Evolutionary conservation across 495 filamentous ascomycete species (phyloP).

Genomic region (Zalerion maritima): DNA sequence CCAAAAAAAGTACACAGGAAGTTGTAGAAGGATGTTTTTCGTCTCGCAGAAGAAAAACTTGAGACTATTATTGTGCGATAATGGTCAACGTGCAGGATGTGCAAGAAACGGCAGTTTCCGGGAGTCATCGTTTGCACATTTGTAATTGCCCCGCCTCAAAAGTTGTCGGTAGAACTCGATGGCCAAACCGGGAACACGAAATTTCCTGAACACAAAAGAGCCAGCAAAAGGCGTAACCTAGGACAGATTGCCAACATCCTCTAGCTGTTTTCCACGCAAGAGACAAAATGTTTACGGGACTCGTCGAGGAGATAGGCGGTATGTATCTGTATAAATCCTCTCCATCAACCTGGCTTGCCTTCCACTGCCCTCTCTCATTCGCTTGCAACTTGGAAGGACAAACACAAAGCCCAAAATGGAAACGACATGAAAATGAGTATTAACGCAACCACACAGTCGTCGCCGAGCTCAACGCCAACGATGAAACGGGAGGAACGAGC

Average conservation of each 20-base stretch:
- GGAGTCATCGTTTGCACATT: no score
- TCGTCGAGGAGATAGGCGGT: constrained; percentile 94
- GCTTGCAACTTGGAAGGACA: no score
- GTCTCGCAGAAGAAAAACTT: neutral
- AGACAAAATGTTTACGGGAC: constrained; percentile 81
- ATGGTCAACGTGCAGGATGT: constrained; percentile 1
- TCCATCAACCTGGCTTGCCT: neutral
- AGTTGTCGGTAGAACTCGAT: no score
- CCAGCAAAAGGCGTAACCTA: no score
- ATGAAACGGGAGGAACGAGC: constrained; percentile 72
- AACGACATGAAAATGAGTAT: constrained; percentile 3
- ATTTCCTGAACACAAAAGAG: no score
- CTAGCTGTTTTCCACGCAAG: neutral
- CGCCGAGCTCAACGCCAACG: constrained; percentile 61
- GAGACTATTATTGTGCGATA: neutral
- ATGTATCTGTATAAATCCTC: constrained; percentile 15
- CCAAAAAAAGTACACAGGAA: no score
- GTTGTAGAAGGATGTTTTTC: no score
- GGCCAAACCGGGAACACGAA: no score
- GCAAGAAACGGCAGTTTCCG: no score
- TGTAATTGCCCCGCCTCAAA: no score
- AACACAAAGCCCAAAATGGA: constrained; percentile 1
- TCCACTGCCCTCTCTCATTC: constrained; percentile 3
- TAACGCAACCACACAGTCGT: constrained; percentile 45
- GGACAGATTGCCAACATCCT: neutral